Evolutionary conservation across 2,329 filamentous ascomycete genomes (phyloP), one percentile per base, ranked within the genome.

Genomic region (Dothistroma pini): DNA sequence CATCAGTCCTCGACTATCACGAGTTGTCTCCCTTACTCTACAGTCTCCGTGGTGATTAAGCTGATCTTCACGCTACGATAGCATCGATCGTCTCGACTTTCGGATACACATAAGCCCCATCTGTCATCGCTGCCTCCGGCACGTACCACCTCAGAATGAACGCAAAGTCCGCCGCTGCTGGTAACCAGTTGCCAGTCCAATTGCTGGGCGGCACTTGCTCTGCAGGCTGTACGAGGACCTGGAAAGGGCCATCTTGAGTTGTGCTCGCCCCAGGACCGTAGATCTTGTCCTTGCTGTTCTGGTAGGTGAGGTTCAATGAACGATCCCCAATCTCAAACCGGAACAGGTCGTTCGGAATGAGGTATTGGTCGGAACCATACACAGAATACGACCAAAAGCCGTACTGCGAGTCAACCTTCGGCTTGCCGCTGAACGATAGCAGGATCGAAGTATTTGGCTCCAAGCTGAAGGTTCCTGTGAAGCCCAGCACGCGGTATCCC

Each of bases 131-230:
- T 25, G 55, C 34, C 47, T 59, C 41, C 21, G 62, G 56, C 9
- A 48, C 59, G 51, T 64, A 66, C 16, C 58, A 63, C 31, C 64
- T 58, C 44, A 66, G 19, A 8, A 55, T 29, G 34, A 32, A 52
- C 4, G 51, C 48, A 50, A 60, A 25, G 44, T 58, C 53, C n/a
- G 55, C 21, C 2, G 57, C 38, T 22, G 48, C 62, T 22, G 64
- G 65, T 14, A 68, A 29, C 63, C 65, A 69, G 44, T 69, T 68
- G 21, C 55, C 60, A 1, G 63, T 69, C 66, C 67, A 69, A 38
- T 68, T 68, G 1, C 44, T 19, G 6, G 67, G 66, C 10, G 55
- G 55, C 55, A 38, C 29, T 25, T 21, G 22, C 8, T 61, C 55
- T 9, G 55, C 55, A 1, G 57, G 54, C 47, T 63, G 60, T 31